phyloP scores from a whole-genome alignment of 257 asterid species.

The Nicotiana tomentosiformis region DNA sequence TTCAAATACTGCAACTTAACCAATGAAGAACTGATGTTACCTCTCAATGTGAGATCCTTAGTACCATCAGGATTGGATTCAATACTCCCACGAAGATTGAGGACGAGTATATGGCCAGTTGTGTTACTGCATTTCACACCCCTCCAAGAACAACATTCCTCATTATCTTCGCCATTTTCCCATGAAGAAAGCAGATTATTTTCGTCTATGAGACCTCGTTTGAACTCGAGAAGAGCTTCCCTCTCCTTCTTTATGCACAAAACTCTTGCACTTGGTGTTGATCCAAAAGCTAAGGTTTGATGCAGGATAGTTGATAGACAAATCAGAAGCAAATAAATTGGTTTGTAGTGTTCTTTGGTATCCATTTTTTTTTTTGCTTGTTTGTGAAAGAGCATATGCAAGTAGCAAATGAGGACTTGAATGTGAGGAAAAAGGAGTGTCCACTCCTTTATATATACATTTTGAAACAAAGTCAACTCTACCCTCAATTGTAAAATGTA shows the following conservation, averaged over 20 bases:
- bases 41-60: neutral
- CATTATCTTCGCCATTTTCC: neutral
- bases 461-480: neutral
- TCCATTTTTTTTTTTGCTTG: neutral
- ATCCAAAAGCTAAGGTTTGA: neutral
- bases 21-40: neutral
- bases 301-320: neutral
- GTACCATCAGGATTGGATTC: neutral
- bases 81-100: neutral
- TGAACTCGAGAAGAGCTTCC: constrained; percentile 3
- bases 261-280: neutral
- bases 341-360: neutral
- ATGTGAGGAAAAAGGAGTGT: neutral
- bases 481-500: neutral
- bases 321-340: neutral
- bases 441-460: neutral
- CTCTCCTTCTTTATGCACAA: constrained; percentile 1
- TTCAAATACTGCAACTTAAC: constrained; percentile 2
- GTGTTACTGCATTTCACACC: constrained; percentile 5
- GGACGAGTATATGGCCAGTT: neutral
- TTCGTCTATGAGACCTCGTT: neutral
- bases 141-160: neutral
- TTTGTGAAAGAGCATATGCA: neutral
- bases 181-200: neutral
- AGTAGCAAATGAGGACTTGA: neutral